phyloP scores from a whole-genome alignment of 1,139 yeast genomes.

The Petasospora fabianii region DNA sequence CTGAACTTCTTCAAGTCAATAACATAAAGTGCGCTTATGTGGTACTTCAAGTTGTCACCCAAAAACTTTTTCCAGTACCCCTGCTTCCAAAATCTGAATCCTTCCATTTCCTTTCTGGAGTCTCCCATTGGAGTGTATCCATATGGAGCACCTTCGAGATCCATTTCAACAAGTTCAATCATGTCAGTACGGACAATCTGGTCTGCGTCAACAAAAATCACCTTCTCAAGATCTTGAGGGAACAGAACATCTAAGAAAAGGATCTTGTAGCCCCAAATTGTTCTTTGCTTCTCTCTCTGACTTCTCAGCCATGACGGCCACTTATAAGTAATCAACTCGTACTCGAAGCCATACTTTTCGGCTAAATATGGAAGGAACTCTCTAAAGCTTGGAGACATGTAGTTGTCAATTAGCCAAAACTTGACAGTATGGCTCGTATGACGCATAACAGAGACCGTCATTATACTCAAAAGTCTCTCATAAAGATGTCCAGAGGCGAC shows the following conservation, averaged over 20 bases:
- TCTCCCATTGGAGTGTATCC: conserved; percentile 91
- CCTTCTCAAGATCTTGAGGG: conserved; percentile 70
- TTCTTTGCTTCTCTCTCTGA: conserved; percentile 73
- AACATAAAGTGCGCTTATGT: conserved; percentile 70
- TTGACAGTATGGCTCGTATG: conserved; percentile 63
- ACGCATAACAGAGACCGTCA: conserved; percentile 72
- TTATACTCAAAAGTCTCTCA: conserved; percentile 67
- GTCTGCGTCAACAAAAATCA: conserved; percentile 85
- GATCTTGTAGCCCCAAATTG: conserved; percentile 86
- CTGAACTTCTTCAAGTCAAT: conserved; percentile 72
- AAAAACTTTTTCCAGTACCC: conserved; percentile 83
- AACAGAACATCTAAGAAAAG: conserved; percentile 82
- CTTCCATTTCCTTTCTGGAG: conserved; percentile 75
- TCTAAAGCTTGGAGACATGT: conserved; percentile 66
- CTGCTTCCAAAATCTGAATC: conserved; percentile 85
- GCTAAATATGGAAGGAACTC: conserved; percentile 60
- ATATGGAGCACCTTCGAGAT: conserved; percentile 74
- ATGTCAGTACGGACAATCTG: conserved; percentile 74
- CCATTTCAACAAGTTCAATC: conserved; percentile 60
- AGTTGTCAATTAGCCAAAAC: conserved; percentile 86
- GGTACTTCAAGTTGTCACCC: conserved; percentile 57
- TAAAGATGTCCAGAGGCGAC: conserved; percentile 79
- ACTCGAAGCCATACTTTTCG: conserved; percentile 42
- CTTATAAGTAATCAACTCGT: conserved; percentile 72
- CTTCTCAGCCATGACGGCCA: conserved; percentile 91